These are phyloP conservation scores for Zasmidium citrigriseum DNA, from an alignment of 2,329 filamentous ascomycete species.

Conservation along the genomic window DNA sequence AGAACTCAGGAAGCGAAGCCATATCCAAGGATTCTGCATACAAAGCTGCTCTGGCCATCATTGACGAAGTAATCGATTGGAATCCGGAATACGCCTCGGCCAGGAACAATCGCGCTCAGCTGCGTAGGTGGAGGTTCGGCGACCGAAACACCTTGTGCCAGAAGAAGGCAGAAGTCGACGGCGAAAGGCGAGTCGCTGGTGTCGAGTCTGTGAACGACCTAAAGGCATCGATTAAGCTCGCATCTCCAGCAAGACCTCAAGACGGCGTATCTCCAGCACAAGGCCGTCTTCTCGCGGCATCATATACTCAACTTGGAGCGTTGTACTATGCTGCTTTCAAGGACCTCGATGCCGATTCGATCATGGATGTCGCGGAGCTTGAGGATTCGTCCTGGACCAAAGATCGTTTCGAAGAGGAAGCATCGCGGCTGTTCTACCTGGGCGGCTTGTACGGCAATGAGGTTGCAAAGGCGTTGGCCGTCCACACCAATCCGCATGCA, in stretches of 20 bases:
- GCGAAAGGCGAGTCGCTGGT: slow-evolving; percentile 9
- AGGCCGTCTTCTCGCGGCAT: slow-evolving; percentile 66
- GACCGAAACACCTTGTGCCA: slow-evolving; percentile 44
- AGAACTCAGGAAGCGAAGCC: neutral
- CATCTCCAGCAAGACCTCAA: slow-evolving; percentile 55
- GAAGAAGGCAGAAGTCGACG: neutral
- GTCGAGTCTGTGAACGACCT: slow-evolving; percentile 37
- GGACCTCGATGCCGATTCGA: slow-evolving; percentile 18
- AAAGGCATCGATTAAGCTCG: slow-evolving; percentile 55
- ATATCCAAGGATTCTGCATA: slow-evolving; percentile 23
- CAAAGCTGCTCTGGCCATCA: slow-evolving; percentile 33
- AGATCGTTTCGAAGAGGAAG: slow-evolving; percentile 53
- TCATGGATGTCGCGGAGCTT: slow-evolving; percentile 31
- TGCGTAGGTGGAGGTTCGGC: slow-evolving; percentile 49
- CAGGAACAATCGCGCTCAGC: slow-evolving; percentile 72
- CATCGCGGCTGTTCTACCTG: slow-evolving; percentile 56
- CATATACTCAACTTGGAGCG: slow-evolving; percentile 64
- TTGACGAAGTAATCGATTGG: slow-evolving; percentile 59
- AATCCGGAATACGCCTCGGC: slow-evolving; percentile 70
- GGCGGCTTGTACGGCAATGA: slow-evolving; percentile 59
- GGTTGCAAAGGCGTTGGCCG: slow-evolving; percentile 58
- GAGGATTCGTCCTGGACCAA: slow-evolving; percentile 35
- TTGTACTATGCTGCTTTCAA: slow-evolving; percentile 27
- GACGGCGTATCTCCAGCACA: slow-evolving; percentile 63
- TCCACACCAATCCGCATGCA: slow-evolving; percentile 63